Evolutionary conservation across 2,329 filamentous ascomycete genomes (phyloP), one percentile per base, ranked within the genome.

Genomic region (Aureobasidium namibiae): DNA sequence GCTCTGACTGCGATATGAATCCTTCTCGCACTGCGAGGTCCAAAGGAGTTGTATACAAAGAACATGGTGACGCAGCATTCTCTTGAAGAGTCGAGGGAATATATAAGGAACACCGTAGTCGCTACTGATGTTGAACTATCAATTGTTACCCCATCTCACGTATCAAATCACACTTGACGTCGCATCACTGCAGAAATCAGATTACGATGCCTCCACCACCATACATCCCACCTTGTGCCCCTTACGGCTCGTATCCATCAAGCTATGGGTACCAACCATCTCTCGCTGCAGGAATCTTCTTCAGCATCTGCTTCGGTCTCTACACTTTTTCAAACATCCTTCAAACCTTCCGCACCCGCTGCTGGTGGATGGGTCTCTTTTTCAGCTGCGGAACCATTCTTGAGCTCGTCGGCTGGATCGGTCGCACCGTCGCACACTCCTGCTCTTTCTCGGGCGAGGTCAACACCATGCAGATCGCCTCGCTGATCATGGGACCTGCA

Each of bases 401-500:
- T 24, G 54, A 57, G 39, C 24, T 48, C 33, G 18, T 57, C 31
- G 54, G 54, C 11, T 57, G 54, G 54, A 21, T 57, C 8, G 42
- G 54, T 3, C 54, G 54, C 7, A 57, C 54, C 33, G 33, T 57
- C 18, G 54, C 54, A 14, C 54, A 57, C 9, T 48, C 41, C 6
- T 57, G 54, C 21, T 16, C 24, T 1, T 57, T 23, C 33, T 57
- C 54, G 5, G 29, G 16, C 24, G 18, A 31, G n/a, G 26, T 57
- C 42, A 46, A 38, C 11, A 57, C 54, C 16, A 57, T 57, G 54
- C 54, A 57, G n/a, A 57, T 48, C 16, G 54, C 54, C 1, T 18
- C 54, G 18, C 38, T 57, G n/a, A 57, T 57, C n/a, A 57, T 57
- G 54, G 54, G 54, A 13, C 54, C 54, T 18, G 54, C 54, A 11